phyloP scores from a whole-genome alignment of 169 alveolate genomes.

The Cryptosporidium sp. region DNA sequence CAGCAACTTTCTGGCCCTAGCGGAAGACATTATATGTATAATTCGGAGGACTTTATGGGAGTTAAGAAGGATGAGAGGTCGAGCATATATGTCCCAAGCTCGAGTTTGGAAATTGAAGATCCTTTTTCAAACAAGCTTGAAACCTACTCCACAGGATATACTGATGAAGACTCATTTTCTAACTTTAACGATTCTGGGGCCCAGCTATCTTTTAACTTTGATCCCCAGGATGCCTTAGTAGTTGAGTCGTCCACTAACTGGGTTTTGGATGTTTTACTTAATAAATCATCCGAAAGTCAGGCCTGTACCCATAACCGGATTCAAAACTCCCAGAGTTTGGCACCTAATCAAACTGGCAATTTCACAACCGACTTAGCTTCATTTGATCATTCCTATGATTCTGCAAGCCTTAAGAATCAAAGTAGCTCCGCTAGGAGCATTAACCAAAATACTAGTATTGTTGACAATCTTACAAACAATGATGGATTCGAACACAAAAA shows the following conservation, averaged over 20 bases:
- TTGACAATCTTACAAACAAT: not conserved
- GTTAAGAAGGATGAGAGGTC: not conserved
- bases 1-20: not conserved
- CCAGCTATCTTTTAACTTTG: constrained; percentile 47
- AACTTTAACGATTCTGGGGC: constrained; percentile 36
- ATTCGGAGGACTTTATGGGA: not conserved
- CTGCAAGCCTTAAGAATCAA: not conserved
- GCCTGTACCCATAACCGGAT: not conserved
- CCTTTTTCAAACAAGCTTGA: constrained; percentile 10
- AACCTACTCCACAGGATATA: constrained; percentile 50
- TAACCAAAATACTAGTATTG: not conserved
- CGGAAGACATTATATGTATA: not conserved
- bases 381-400: not conserved
- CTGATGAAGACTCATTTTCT: constrained; percentile 59
- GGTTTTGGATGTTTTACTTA: constrained; percentile 59
- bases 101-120: constrained; percentile 24
- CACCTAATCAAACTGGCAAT: not conserved
- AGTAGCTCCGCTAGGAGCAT: not conserved
- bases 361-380: not conserved
- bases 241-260: constrained; percentile 73
- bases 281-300: constrained; percentile 20
- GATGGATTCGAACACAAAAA: not conserved
- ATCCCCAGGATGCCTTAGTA: constrained; percentile 69
- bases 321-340: not conserved
- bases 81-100: not conserved